Evolutionary conservation across 169 alveolate genomes (phyloP).

Genomic region (Eimeria brunetti): DNA sequence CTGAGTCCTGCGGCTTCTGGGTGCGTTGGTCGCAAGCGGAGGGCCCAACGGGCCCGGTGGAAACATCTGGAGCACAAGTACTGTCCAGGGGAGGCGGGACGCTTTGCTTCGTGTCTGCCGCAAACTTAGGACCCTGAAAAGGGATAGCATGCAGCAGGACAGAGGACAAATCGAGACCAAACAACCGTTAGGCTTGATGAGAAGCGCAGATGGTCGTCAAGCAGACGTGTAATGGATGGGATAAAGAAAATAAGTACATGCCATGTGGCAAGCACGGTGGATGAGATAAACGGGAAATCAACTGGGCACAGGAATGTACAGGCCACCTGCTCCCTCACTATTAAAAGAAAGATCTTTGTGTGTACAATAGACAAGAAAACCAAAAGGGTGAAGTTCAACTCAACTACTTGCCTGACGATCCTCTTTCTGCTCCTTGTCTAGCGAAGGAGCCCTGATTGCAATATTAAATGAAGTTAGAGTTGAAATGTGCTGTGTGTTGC

Average conservation of each 20-base stretch:
- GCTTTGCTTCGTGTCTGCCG: not conserved
- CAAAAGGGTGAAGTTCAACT: not conserved
- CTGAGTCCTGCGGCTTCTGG: not conserved
- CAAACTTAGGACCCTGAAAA: constrained; percentile 17
- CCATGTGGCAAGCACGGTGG: not conserved
- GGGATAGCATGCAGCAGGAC: not conserved
- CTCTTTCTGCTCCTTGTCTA: constrained; percentile 6
- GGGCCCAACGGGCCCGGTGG: not conserved
- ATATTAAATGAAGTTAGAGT: constrained; percentile 35
- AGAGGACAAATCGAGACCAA: not conserved
- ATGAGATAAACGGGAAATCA: not conserved
- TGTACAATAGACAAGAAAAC: not conserved
- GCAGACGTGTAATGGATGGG: not conserved
- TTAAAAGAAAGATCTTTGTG: not conserved
- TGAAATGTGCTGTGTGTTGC: constrained; percentile 31
- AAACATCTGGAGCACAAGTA: not conserved
- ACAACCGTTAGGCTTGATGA: not conserved
- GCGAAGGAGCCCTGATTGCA: constrained; percentile 50
- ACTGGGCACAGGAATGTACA: not conserved
- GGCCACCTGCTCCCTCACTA: not conserved
- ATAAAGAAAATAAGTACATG: not conserved
- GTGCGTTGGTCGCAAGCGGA: not conserved
- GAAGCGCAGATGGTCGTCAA: not conserved
- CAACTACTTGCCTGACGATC: not conserved
- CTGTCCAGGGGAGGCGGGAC: not conserved